Evolutionary conservation across 1,284 basidiomycete genomes (phyloP).

Genomic region (Cystobasidium slooffiae): DNA sequence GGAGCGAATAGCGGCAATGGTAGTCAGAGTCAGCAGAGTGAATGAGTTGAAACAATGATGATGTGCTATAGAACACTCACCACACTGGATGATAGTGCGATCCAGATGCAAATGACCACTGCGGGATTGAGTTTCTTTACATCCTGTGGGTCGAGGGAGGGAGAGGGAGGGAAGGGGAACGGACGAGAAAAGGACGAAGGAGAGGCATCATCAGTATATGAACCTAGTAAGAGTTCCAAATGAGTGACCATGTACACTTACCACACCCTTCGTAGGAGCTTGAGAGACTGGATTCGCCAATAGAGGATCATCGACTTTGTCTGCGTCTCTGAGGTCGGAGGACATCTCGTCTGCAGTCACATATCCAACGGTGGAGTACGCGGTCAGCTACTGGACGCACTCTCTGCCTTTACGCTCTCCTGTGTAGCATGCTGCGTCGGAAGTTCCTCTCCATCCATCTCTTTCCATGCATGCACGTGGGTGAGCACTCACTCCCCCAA

Average conservation of each 20-base stretch:
- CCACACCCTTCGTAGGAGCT: slow-evolving; percentile 22
- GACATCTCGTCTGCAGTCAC: slow-evolving; percentile 40
- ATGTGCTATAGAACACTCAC: slow-evolving; percentile 41
- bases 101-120: slow-evolving; percentile 53
- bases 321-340: slow-evolving; percentile 29
- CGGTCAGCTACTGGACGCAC: background rate
- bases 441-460: no score
- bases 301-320: slow-evolving; percentile 33
- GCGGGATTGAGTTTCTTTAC: slow-evolving; percentile 45
- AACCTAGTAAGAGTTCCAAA: background rate
- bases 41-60: slow-evolving; percentile 36
- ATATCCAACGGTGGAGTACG: no score
- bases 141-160: slow-evolving; percentile 20
- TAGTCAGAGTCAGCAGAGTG: slow-evolving; percentile 14
- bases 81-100: slow-evolving; percentile 49
- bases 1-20: background rate
- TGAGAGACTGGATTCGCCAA: slow-evolving; percentile 37
- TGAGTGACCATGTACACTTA: background rate
- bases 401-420: no score
- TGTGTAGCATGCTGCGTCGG: no score
- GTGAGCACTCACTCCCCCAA: background rate
- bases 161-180: background rate
- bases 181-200: no score
- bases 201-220: no score
- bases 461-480: background rate